phyloP scores from a whole-genome alignment of 805 yeast species.

The Metschnikowia corniflorae region DNA sequence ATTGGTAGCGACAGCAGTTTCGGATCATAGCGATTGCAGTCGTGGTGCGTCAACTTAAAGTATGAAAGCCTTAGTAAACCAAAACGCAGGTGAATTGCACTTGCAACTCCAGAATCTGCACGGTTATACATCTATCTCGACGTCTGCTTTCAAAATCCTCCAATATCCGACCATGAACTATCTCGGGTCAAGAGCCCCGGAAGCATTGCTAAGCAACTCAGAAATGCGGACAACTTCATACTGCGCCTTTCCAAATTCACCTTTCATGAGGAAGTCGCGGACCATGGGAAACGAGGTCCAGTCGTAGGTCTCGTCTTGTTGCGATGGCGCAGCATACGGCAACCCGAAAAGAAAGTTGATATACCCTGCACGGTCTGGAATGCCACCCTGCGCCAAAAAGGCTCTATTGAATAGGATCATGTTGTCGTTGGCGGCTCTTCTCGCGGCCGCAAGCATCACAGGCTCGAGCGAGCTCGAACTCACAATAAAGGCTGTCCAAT shows the following conservation, averaged over 20 bases:
- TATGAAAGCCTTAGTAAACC: too few species aligned
- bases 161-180: too few species aligned
- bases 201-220: slow-evolving; percentile 5
- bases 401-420: slow-evolving; percentile 52
- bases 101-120: too few species aligned
- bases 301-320: slow-evolving; percentile 30
- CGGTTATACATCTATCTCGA: too few species aligned
- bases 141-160: too few species aligned
- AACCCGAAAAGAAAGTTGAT: slow-evolving; percentile 69
- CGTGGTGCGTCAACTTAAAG: too few species aligned
- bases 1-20: too few species aligned
- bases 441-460: slow-evolving; percentile 59
- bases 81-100: too few species aligned
- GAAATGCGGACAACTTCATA: slow-evolving; percentile 33
- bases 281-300: slow-evolving; percentile 75
- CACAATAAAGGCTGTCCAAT: slow-evolving; percentile 54
- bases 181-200: slow-evolving; percentile 1
- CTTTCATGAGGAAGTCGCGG: slow-evolving; percentile 57
- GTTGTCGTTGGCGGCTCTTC: slow-evolving; percentile 82
- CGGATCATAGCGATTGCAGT: too few species aligned
- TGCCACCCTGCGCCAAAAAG: slow-evolving; percentile 44
- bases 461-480: slow-evolving; percentile 62
- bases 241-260: slow-evolving; percentile 54
- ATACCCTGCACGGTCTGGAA: slow-evolving; percentile 58
- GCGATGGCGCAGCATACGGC: slow-evolving; percentile 51